Percentiles rank a stretch among this genome's conserved stretches.
Conservation (phyloP, 148 eudicot genomes). For the Salicornia ramosissima region DNA sequence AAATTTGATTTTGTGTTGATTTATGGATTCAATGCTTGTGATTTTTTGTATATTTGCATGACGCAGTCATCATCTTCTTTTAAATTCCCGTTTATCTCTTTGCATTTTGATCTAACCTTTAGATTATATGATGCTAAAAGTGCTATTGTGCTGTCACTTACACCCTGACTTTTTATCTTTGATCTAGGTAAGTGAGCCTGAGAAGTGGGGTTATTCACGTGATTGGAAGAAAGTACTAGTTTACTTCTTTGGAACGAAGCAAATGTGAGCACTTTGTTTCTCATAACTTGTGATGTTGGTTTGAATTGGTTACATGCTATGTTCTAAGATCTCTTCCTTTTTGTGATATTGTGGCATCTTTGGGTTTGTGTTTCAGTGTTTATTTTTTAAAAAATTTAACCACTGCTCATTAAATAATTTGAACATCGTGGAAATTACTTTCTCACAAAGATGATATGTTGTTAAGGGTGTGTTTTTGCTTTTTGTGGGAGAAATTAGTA, state of each 20-base stretch:
- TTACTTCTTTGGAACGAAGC: constrained; percentile 78
- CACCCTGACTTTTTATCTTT: constrained; percentile 16
- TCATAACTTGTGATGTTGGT: background rate
- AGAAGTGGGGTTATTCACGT: constrained; percentile 70
- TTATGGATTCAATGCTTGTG: background rate
- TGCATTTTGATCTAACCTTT: background rate
- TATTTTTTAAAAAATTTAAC: too few relatives aligned
- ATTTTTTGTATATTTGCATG: background rate
- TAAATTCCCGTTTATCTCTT: background rate
- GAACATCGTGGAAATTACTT: too few relatives aligned
- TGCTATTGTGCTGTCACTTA: constrained; percentile 1
- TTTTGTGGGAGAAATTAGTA: too few relatives aligned
- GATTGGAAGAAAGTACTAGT: constrained; percentile 89
- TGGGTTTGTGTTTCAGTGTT: too few relatives aligned
- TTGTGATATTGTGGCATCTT: background rate
- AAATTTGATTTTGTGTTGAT: background rate
- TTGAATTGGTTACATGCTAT: background rate
- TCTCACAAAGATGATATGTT: too few relatives aligned
- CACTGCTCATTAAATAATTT: too few relatives aligned
- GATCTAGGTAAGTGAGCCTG: constrained; percentile 84
- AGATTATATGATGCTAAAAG: background rate
- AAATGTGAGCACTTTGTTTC: constrained; percentile 67
- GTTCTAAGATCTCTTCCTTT: background rate
- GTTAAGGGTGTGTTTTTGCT: too few relatives aligned
- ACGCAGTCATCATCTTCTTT: background rate